phyloP scores from a whole-genome alignment of 805 yeast genomes.

The Candida insectorum region DNA sequence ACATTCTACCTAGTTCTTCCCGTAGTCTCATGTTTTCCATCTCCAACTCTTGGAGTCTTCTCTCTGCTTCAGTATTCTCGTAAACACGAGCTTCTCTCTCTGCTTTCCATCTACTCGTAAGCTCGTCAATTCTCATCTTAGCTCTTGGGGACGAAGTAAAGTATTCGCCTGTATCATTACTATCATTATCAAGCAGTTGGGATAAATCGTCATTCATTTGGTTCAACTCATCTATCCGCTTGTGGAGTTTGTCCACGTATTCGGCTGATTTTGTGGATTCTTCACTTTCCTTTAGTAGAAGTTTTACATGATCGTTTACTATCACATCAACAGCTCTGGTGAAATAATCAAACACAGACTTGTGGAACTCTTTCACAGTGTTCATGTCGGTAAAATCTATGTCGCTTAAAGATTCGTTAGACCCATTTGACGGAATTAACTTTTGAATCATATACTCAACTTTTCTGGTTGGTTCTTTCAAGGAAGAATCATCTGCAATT shows the following conservation, averaged over 20 bases:
- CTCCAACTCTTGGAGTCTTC: slow-evolving; percentile 52
- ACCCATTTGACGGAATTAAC: slow-evolving; percentile 6
- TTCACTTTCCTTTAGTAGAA: slow-evolving; percentile 34
- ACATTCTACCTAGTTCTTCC: slow-evolving; percentile 5
- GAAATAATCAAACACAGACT: slow-evolving; percentile 51
- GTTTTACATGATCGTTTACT: slow-evolving; percentile 51
- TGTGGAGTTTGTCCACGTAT: slow-evolving; percentile 21
- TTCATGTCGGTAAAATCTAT: slow-evolving; percentile 18
- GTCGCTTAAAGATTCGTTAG: slow-evolving; percentile 10
- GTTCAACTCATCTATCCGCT: slow-evolving; percentile 25
- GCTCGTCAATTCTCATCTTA: slow-evolving; percentile 54
- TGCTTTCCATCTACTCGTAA: slow-evolving; percentile 62
- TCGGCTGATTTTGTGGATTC: slow-evolving; percentile 14
- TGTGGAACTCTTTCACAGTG: slow-evolving; percentile 31
- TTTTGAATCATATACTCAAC: slow-evolving; percentile 23
- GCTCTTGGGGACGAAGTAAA: slow-evolving; percentile 11
- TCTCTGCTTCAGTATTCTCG: slow-evolving; percentile 55
- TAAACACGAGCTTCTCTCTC: slow-evolving; percentile 68
- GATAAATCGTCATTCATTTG: slow-evolving; percentile 18
- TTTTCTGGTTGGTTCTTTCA: slow-evolving; percentile 55
- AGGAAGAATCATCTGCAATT: slow-evolving; percentile 56
- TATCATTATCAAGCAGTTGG: slow-evolving; percentile 5
- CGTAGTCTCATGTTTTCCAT: slow-evolving; percentile 45
- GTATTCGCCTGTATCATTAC: slow-evolving; percentile 7
- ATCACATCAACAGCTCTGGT: slow-evolving; percentile 59